phyloP scores from a whole-genome alignment of 164 flowering plant genomes.

The Tetrastigma voinierianum region DNA sequence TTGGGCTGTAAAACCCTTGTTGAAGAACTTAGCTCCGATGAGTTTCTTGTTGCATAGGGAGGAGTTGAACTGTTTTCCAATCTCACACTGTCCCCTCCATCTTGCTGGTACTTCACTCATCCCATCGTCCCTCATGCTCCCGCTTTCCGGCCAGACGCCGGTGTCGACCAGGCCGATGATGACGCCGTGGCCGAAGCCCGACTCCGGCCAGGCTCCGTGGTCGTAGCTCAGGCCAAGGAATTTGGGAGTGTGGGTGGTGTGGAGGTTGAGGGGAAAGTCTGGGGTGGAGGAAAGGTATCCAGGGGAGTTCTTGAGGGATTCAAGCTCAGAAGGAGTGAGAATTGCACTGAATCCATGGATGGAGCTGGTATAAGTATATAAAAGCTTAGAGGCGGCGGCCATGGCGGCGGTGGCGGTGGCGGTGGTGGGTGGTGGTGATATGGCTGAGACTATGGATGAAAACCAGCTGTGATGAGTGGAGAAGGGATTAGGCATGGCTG shows the following conservation, averaged over 20 bases:
- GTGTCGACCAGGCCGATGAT: constrained; percentile 34
- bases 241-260: constrained; percentile 24
- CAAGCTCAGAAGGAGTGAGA: constrained; percentile 20
- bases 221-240: constrained; percentile 23
- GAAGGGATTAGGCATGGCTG: constrained; percentile 21
- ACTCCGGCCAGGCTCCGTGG: constrained; percentile 22
- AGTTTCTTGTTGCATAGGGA: constrained; percentile 40
- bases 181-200: constrained; percentile 22
- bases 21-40: constrained; percentile 39
- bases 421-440: neutral
- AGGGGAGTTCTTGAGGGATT: constrained; percentile 12
- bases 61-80: constrained; percentile 16
- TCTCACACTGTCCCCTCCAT: constrained; percentile 33
- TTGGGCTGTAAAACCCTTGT: constrained; percentile 29
- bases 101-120: constrained; percentile 20
- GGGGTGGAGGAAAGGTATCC: constrained; percentile 14
- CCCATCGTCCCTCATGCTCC: constrained; percentile 31
- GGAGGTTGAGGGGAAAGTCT: constrained; percentile 14
- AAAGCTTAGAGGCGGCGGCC: constrained; percentile 7
- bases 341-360: constrained; percentile 28
- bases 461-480: constrained; percentile 21
- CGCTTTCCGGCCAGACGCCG: constrained; percentile 40
- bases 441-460: constrained; percentile 12
- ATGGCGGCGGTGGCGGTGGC: neutral
- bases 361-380: constrained; percentile 18